Evolutionary conservation across 139 green algal genomes (phyloP).

Genomic region (Volvox africanus): DNA sequence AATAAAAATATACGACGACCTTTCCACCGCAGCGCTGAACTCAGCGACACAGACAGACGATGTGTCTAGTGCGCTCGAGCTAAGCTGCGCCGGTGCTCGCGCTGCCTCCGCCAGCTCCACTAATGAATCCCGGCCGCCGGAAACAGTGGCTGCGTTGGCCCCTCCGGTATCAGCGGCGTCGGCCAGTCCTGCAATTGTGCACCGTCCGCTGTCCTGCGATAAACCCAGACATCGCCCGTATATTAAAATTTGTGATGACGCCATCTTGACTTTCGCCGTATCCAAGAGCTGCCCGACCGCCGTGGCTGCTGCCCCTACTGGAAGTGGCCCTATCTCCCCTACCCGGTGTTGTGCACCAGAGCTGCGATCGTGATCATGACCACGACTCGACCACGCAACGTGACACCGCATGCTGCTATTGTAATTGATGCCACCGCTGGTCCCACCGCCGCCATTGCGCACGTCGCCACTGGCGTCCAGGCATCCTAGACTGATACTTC

Average conservation of each 20-base stretch:
- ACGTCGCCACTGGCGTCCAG: background rate
- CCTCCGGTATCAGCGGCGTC: background rate
- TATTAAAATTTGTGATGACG: background rate
- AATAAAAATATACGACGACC: slow-evolving; percentile 10
- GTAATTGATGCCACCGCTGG: background rate
- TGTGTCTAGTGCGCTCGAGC: background rate
- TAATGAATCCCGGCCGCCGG: background rate
- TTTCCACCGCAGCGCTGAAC: background rate
- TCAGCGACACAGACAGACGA: background rate
- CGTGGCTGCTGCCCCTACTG: no score
- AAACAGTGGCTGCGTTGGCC: background rate
- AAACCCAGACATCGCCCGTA: background rate
- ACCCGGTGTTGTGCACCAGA: no score
- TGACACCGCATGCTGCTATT: no score
- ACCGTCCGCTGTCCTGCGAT: background rate
- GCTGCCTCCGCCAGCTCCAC: background rate
- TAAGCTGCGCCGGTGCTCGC: background rate
- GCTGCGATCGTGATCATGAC: no score
- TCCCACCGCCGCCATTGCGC: background rate
- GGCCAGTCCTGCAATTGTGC: background rate
- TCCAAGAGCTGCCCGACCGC: no score
- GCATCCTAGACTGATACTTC: background rate
- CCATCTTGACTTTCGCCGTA: no score
- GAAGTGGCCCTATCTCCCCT: no score
- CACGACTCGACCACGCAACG: no score